phyloP scores from a whole-genome alignment of 768 basidiomycete species.

The Dentipellis fragilis region DNA sequence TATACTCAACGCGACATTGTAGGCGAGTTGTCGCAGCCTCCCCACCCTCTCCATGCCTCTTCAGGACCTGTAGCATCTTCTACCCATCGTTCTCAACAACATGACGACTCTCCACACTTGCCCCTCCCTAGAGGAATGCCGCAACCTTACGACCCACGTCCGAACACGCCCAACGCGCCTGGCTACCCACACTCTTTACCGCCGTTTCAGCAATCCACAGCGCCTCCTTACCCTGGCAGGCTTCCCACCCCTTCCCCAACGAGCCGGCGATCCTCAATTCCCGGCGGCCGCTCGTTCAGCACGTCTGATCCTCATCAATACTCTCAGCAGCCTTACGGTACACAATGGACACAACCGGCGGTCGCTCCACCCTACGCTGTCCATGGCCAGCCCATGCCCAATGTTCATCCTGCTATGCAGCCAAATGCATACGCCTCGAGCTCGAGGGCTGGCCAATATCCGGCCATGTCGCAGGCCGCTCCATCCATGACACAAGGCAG shows the following conservation, averaged over 20 bases:
- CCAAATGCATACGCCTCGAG: not conserved
- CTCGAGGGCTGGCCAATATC: not conserved
- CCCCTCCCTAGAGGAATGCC: constrained; percentile 5
- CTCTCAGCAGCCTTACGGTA: not conserved
- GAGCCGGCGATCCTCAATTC: not conserved
- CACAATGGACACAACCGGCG: not conserved
- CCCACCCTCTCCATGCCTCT: constrained; percentile 2
- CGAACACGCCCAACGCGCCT: not conserved
- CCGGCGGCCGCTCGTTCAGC: not conserved
- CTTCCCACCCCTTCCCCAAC: constrained; percentile 3
- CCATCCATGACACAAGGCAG: not conserved
- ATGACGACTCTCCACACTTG: constrained; percentile 1
- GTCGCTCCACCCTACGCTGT: not conserved
- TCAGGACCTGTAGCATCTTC: constrained; percentile 4
- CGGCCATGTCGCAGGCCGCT: not conserved
- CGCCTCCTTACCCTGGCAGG: constrained; percentile 1
- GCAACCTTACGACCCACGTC: not conserved
- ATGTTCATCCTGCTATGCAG: not conserved
- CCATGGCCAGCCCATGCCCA: not conserved
- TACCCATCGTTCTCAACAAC: constrained; percentile 7
- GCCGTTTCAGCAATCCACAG: constrained; percentile 1
- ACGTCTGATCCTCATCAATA: constrained; percentile 1
- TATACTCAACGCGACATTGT: not conserved
- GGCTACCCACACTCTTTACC: not conserved
- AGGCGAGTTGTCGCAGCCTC: constrained; percentile 13